phyloP scores from a whole-genome alignment of 2,329 filamentous ascomycete species.

The Clarireedia sp. region DNA sequence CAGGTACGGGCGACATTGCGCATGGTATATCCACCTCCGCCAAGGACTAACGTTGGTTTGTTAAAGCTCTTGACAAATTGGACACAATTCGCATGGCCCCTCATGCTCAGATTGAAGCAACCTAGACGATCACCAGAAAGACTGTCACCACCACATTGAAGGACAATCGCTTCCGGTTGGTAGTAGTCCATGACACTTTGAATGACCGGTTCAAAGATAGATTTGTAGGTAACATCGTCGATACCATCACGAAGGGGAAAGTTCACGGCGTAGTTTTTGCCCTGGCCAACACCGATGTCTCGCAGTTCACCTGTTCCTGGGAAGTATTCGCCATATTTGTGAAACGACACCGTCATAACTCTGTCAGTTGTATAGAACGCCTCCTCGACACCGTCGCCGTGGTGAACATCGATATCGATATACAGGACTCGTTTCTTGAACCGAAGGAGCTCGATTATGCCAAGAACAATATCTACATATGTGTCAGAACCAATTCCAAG shows the following conservation, averaged over 20 bases:
- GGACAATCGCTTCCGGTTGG: constrained; percentile 81
- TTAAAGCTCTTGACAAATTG: constrained; percentile 81
- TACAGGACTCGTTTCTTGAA: constrained; percentile 94
- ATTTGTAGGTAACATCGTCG: constrained; percentile 80
- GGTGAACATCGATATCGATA: constrained; percentile 92
- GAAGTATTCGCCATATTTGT: constrained; percentile 97
- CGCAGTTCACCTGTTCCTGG: constrained; percentile 83
- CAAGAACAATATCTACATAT: constrained; percentile 82
- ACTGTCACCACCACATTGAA: constrained; percentile 94
- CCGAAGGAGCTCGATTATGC: constrained; percentile 83
- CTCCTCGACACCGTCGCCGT: constrained; percentile 87
- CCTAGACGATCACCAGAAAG: constrained; percentile 89
- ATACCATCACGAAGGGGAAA: constrained; percentile 89
- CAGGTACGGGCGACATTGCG: constrained; percentile 94
- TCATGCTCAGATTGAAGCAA: constrained; percentile 97
- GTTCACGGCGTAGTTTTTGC: constrained; percentile 85
- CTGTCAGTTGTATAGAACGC: constrained; percentile 89
- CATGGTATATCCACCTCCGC: constrained; percentile 94
- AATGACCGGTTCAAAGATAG: constrained; percentile 87
- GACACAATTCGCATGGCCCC: constrained; percentile 89
- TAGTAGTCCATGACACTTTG: constrained; percentile 80
- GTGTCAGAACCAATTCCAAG: constrained; percentile 30
- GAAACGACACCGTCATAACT: constrained; percentile 88
- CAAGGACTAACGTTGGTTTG: constrained; percentile 82
- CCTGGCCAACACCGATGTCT: constrained; percentile 78